phyloP scores from a whole-genome alignment of 306 rosid genomes.

The Fragaria nilgerrensis region DNA sequence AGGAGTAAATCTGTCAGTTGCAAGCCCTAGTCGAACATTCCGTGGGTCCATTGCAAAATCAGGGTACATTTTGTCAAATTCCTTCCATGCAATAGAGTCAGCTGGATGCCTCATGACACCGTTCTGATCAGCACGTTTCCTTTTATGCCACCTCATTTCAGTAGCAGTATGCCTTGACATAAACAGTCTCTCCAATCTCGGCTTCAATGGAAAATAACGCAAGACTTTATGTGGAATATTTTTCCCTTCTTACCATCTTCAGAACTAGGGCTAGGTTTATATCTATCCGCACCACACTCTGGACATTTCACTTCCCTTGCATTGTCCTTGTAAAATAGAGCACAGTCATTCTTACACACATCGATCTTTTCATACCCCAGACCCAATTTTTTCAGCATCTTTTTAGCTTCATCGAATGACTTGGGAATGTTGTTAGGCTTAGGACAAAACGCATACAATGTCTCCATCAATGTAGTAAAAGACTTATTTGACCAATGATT shows the following conservation, averaged over 20 bases:
- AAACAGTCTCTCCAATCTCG: neutral
- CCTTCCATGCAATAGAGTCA: neutral
- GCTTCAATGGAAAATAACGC: neutral
- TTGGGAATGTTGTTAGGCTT: neutral
- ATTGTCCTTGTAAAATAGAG: neutral
- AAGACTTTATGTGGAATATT: neutral
- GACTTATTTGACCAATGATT: too few relatives aligned
- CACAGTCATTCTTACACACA: neutral
- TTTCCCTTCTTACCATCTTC: neutral
- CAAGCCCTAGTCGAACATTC: neutral
- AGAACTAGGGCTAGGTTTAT: neutral
- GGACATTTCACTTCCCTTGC: neutral
- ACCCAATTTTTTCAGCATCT: neutral
- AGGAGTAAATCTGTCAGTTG: neutral
- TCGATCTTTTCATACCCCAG: conserved; percentile 1
- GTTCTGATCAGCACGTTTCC: neutral
- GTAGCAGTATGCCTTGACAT: neutral
- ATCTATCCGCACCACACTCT: neutral
- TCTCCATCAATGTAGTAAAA: too few relatives aligned
- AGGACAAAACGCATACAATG: neutral
- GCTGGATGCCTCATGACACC: neutral
- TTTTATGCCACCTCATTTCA: neutral
- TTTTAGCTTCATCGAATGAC: neutral
- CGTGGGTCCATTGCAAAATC: neutral
- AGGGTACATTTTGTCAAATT: neutral